Evolutionary conservation across 2,329 filamentous ascomycete genomes (phyloP).

Genomic region (Colletotrichum neosansevieriae): DNA sequence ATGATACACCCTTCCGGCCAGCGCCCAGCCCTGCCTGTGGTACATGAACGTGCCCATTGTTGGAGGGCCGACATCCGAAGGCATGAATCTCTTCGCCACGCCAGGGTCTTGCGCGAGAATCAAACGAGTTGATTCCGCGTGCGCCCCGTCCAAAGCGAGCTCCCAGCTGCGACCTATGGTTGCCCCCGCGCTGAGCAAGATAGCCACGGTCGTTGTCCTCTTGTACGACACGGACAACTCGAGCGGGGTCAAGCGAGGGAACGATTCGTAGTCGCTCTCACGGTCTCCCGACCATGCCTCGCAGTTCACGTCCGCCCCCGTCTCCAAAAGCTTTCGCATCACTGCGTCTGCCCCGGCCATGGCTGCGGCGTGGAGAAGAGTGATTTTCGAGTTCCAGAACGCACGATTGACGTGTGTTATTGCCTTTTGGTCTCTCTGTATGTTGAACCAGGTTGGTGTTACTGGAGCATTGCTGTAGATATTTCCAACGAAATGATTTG

Average conservation of each 20-base stretch:
- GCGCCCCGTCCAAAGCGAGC: not conserved
- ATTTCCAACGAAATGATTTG: not conserved
- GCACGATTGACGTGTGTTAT: not conserved
- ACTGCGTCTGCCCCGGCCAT: not conserved
- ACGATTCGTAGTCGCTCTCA: not conserved
- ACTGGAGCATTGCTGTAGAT: not conserved
- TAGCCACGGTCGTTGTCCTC: not conserved
- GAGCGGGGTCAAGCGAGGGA: not conserved
- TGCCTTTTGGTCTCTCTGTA: not conserved
- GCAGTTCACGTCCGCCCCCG: not conserved
- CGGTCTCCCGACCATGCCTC: not conserved
- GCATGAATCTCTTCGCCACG: not conserved
- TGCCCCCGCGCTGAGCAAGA: not conserved
- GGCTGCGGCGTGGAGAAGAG: slow-evolving; percentile 2
- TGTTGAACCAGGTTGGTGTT: not conserved
- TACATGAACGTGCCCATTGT: not conserved
- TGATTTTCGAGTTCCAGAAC: not conserved
- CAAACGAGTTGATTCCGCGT: not conserved
- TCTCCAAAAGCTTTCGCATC: not conserved
- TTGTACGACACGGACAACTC: not conserved
- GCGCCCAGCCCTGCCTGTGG: not conserved
- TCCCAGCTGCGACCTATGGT: not conserved
- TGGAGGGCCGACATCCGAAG: not conserved
- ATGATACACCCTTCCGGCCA: not conserved
- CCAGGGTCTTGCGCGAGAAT: not conserved